Evolutionary conservation across 2,329 filamentous ascomycete genomes (phyloP).

Genomic region (Ophiocordyceps camponoti-floridani): DNA sequence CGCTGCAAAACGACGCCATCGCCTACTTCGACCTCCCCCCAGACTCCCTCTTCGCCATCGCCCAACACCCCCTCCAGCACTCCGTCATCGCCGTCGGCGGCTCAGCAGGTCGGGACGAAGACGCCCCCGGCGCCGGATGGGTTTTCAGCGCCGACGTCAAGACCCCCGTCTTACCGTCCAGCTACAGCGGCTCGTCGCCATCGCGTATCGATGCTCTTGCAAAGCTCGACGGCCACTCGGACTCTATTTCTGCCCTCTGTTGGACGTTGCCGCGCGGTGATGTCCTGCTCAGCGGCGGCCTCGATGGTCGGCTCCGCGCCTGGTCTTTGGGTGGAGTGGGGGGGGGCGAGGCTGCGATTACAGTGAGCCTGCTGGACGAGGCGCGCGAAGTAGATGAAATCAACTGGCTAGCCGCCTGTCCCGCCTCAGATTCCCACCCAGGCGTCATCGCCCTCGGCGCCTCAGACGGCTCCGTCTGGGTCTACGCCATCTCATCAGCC

Average conservation of each 20-base stretch:
- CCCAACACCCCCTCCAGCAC: slow-evolving; percentile 68
- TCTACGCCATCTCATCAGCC: slow-evolving; percentile 61
- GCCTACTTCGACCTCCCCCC: slow-evolving; percentile 84
- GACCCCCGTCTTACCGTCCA: slow-evolving; percentile 52
- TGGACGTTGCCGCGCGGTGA: slow-evolving; percentile 76
- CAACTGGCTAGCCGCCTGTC: slow-evolving; percentile 73
- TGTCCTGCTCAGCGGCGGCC: slow-evolving; percentile 68
- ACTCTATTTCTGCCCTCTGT: slow-evolving; percentile 72
- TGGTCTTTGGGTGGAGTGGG: slow-evolving; percentile 37
- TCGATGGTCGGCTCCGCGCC: slow-evolving; percentile 68
- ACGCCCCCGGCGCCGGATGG: slow-evolving; percentile 61
- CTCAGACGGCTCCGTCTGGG: slow-evolving; percentile 84
- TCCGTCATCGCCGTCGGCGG: slow-evolving; percentile 77
- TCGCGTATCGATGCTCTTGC: slow-evolving; percentile 47
- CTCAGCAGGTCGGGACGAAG: slow-evolving; percentile 38
- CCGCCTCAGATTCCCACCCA: slow-evolving; percentile 42
- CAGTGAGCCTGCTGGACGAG: slow-evolving; percentile 50
- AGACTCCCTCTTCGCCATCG: slow-evolving; percentile 88
- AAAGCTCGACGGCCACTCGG: slow-evolving; percentile 73
- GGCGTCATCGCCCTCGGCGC: slow-evolving; percentile 81
- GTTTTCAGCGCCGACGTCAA: slow-evolving; percentile 52
- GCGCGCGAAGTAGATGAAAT: slow-evolving; percentile 86
- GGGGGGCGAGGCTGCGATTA: slow-evolving; percentile 18
- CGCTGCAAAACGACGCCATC: slow-evolving; percentile 77
- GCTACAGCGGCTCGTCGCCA: slow-evolving; percentile 32